A percentile compares a stretch with the other conserved stretches of the same genome.
Conservation (phyloP, 2,329 filamentous ascomycete genomes). For the Fusarium stilboides region DNA sequence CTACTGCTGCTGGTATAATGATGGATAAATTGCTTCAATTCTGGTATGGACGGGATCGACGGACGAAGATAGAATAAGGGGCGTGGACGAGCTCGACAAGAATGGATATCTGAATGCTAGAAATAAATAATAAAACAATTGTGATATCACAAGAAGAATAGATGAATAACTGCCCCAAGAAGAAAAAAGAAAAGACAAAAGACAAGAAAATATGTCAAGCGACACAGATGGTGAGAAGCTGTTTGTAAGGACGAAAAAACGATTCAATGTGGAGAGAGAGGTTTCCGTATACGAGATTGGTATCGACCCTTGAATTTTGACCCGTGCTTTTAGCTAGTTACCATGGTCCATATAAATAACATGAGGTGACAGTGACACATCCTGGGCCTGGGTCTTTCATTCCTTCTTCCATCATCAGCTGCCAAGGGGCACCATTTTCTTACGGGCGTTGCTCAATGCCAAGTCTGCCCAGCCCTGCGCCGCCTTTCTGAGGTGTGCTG, state of each 20-base stretch:
- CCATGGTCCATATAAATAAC: constrained; percentile 1
- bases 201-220: constrained; percentile 18
- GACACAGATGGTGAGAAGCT: constrained; percentile 13
- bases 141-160: constrained; percentile 8
- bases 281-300: constrained; percentile 16
- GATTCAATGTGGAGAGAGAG: constrained; percentile 29
- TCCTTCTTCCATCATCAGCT: constrained; percentile 4
- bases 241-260: constrained; percentile 25
- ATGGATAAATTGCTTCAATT: constrained; percentile 22
- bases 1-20: neutral
- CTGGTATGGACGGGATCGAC: constrained; percentile 1
- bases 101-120: neutral
- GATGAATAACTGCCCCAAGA: constrained; percentile 1
- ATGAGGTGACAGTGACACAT: neutral
- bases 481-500: constrained; percentile 15
- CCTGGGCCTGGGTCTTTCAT: neutral
- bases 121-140: constrained; percentile 1
- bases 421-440: constrained; percentile 33
- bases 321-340: constrained; percentile 14
- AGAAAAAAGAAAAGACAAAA: constrained; percentile 19
- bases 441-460: constrained; percentile 28
- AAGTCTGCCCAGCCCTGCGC: constrained; percentile 43
- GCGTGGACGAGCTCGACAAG: constrained; percentile 2
- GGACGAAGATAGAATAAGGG: neutral
- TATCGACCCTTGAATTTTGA: constrained; percentile 22